These are phyloP conservation scores for Camellia oleifera DNA, from an alignment of 179 eudicot genomes.

Conservation along the genomic window DNA sequence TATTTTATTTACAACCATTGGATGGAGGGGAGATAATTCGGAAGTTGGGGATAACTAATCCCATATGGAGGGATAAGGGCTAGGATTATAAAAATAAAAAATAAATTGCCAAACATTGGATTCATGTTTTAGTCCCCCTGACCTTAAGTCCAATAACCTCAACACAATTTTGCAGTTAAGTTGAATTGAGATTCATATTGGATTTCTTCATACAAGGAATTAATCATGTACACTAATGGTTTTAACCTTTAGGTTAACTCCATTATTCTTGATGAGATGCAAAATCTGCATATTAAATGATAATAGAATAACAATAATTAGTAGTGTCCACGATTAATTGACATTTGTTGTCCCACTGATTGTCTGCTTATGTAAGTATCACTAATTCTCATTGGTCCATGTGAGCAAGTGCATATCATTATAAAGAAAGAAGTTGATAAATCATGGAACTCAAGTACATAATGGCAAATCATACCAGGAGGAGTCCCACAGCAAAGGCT, in stretches of 20 bases:
- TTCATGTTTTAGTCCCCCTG: neutral
- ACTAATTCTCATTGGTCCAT: neutral
- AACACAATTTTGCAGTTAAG: neutral
- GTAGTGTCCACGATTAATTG: neutral
- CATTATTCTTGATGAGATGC: neutral
- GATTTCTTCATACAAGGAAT: neutral
- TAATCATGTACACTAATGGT: neutral
- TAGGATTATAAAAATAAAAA: too few species aligned
- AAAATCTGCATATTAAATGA: neutral
- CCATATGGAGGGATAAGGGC: too few species aligned
- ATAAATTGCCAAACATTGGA: too few species aligned
- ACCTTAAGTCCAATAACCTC: neutral
- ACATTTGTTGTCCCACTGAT: neutral
- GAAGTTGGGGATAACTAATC: too few species aligned
- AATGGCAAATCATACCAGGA: conserved; percentile 50
- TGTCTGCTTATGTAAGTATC: neutral
- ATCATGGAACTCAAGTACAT: neutral
- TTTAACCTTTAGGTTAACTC: neutral
- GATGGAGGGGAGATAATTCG: too few species aligned
- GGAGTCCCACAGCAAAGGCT: conserved; percentile 90
- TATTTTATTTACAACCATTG: too few species aligned
- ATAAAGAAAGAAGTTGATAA: neutral
- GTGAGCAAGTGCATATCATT: neutral
- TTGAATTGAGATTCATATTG: conserved; percentile 1
- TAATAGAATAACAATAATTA: neutral